Percentiles rank a stretch among this genome's conserved stretches.
Conservation (phyloP, 2,329 filamentous ascomycete genomes). For the Aspergillus candidus region DNA sequence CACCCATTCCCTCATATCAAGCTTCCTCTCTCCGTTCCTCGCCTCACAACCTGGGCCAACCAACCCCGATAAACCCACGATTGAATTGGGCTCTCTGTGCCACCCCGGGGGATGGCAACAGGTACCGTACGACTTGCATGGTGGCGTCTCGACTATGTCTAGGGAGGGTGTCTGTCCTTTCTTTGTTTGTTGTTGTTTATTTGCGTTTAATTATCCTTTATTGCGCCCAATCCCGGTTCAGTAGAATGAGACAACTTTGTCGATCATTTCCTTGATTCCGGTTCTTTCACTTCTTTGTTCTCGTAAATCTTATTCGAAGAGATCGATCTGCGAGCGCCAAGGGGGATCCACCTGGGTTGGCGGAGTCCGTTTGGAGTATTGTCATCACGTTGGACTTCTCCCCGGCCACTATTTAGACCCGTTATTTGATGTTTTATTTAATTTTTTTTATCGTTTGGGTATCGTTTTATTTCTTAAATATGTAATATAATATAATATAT, state of each 20-base stretch:
- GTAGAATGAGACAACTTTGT: slow-evolving; percentile 5
- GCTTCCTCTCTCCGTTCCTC: no score
- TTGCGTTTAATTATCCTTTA: slow-evolving; percentile 1
- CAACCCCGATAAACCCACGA: not conserved
- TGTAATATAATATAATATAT: not conserved
- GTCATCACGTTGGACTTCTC: no score
- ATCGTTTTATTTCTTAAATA: not conserved
- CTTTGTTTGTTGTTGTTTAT: not conserved
- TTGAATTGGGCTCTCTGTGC: not conserved
- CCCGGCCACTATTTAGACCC: no score
- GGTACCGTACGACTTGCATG: slow-evolving; percentile 4
- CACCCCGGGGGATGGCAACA: not conserved
- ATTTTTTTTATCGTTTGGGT: slow-evolving; percentile 1
- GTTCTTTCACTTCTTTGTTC: no score
- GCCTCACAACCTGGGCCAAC: no score
- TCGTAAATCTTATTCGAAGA: no score
- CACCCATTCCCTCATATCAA: no score
- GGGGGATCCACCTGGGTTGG: no score
- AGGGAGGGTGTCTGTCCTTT: not conserved
- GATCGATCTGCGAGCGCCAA: no score
- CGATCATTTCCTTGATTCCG: no score
- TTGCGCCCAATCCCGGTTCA: not conserved
- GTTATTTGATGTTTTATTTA: slow-evolving; percentile 8
- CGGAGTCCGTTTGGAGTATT: no score
- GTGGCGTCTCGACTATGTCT: slow-evolving; percentile 3